These are phyloP conservation scores for Zalaria sp. DNA, from an alignment of 2,329 filamentous ascomycete genomes.

Conservation along the genomic window DNA sequence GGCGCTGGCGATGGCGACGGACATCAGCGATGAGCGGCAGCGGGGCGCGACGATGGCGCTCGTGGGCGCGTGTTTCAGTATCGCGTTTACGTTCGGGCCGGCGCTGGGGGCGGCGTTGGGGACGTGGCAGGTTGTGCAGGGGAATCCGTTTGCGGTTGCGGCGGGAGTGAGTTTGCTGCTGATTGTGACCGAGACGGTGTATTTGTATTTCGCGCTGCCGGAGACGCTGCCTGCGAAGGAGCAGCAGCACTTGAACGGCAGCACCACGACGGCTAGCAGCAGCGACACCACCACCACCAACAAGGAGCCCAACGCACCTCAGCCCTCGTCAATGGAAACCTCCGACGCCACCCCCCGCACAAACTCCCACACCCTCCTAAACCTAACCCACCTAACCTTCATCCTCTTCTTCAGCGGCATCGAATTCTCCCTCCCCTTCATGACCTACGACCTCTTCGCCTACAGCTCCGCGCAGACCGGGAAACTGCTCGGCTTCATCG, in stretches of 20 bases:
- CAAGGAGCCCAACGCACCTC: constrained; percentile 9
- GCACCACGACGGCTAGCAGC: constrained; percentile 5
- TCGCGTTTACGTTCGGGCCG: constrained; percentile 93
- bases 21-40: constrained; percentile 76
- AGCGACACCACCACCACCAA: constrained; percentile 11
- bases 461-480: constrained; percentile 72
- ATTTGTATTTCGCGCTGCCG: constrained; percentile 71
- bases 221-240: constrained; percentile 45
- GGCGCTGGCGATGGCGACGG: constrained; percentile 88
- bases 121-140: constrained; percentile 60
- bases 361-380: constrained; percentile 73
- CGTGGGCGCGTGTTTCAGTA: constrained; percentile 89
- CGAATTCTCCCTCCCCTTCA: constrained; percentile 94
- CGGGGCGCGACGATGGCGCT: constrained; percentile 90
- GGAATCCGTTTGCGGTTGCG: constrained; percentile 87
- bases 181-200: constrained; percentile 75
- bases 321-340: neutral
- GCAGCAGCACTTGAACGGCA: constrained; percentile 3
- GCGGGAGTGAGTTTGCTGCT: constrained; percentile 76
- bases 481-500: constrained; percentile 76
- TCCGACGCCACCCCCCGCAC: constrained; percentile 37
- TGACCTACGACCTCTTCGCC: constrained; percentile 87
- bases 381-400: constrained; percentile 76
- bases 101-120: constrained; percentile 80
- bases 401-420: constrained; percentile 95